phyloP scores from a whole-genome alignment of 495 filamentous ascomycete genomes.

The Lentithecium fluviatile region DNA sequence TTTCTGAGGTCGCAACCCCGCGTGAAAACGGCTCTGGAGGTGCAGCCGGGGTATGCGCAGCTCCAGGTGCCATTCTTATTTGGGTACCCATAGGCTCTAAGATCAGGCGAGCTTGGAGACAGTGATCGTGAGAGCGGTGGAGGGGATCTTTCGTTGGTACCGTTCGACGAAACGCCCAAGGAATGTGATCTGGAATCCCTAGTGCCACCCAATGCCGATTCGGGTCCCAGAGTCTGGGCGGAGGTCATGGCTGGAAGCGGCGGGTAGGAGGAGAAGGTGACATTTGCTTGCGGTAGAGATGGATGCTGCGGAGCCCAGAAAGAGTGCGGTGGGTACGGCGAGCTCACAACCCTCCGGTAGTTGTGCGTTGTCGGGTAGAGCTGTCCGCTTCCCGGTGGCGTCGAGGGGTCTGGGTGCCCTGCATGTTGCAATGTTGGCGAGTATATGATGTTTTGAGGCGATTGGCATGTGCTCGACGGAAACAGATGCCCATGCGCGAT shows the following conservation, averaged over 20 bases:
- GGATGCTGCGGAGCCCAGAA: slow-evolving; percentile 25
- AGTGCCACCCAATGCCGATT: slow-evolving; percentile 10
- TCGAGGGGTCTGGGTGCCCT: slow-evolving; percentile 5
- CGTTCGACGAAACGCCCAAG: slow-evolving; percentile 15
- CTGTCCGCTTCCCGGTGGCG: slow-evolving; percentile 10
- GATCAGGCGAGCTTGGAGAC: slow-evolving; percentile 40
- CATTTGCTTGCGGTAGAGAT: slow-evolving; percentile 9
- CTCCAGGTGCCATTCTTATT: slow-evolving; percentile 53
- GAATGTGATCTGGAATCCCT: slow-evolving; percentile 29
- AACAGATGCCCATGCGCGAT: slow-evolving; percentile 36
- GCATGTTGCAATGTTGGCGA: slow-evolving; percentile 31
- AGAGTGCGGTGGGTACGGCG: slow-evolving; percentile 27
- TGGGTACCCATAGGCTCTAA: slow-evolving; percentile 40
- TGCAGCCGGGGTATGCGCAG: slow-evolving; percentile 59
- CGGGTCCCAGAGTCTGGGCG: slow-evolving; percentile 9
- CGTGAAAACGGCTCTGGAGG: slow-evolving; percentile 56
- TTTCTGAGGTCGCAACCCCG: slow-evolving; percentile 65
- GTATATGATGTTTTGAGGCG: slow-evolving; percentile 31
- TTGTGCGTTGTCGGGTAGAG: slow-evolving; percentile 25
- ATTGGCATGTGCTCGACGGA: slow-evolving; percentile 31
- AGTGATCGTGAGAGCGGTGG: slow-evolving; percentile 29
- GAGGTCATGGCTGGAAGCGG: slow-evolving; percentile 15
- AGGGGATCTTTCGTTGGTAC: slow-evolving; percentile 6
- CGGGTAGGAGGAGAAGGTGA: slow-evolving; percentile 27
- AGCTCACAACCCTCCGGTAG: slow-evolving; percentile 15